Evolutionary conservation across 2,329 filamentous ascomycete genomes (phyloP).

Genomic region (Chalara sp.): DNA sequence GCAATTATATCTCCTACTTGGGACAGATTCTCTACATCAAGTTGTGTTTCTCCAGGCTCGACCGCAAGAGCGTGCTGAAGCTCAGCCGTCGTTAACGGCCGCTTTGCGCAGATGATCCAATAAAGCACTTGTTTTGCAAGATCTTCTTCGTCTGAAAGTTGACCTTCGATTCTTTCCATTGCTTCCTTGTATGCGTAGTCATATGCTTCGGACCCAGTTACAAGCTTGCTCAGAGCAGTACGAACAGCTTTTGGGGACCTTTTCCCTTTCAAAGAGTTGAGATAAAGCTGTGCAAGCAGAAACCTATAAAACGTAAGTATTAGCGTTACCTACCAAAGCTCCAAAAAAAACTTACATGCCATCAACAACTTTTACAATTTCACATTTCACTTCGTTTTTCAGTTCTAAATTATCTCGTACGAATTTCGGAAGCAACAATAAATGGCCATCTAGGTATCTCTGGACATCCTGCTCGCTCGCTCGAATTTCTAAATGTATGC

Average conservation of each 20-base stretch:
- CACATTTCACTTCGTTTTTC: not conserved
- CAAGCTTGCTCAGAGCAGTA: constrained; percentile 17
- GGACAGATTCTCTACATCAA: not conserved
- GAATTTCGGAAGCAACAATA: not conserved
- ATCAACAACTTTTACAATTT: not conserved
- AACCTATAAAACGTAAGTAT: not conserved
- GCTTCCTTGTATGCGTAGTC: constrained; percentile 32
- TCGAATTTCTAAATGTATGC: not conserved
- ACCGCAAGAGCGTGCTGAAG: constrained; percentile 35
- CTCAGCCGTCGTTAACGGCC: constrained; percentile 27
- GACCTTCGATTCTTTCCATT: constrained; percentile 27
- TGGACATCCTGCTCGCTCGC: not conserved
- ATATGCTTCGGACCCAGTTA: constrained; percentile 3
- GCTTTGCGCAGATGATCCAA: constrained; percentile 4
- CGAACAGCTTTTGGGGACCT: constrained; percentile 22
- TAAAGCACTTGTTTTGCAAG: not conserved
- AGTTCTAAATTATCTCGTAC: not conserved
- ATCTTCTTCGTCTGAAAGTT: constrained; percentile 3
- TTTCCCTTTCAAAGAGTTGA: constrained; percentile 24
- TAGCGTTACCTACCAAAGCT: not conserved
- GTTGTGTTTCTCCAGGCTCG: not conserved
- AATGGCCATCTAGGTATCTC: not conserved
- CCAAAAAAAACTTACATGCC: not conserved
- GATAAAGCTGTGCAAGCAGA: constrained; percentile 26
- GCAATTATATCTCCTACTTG: not conserved